Evolutionary conservation across 768 basidiomycete genomes (phyloP).

Genomic region (Termitomyces sp.): DNA sequence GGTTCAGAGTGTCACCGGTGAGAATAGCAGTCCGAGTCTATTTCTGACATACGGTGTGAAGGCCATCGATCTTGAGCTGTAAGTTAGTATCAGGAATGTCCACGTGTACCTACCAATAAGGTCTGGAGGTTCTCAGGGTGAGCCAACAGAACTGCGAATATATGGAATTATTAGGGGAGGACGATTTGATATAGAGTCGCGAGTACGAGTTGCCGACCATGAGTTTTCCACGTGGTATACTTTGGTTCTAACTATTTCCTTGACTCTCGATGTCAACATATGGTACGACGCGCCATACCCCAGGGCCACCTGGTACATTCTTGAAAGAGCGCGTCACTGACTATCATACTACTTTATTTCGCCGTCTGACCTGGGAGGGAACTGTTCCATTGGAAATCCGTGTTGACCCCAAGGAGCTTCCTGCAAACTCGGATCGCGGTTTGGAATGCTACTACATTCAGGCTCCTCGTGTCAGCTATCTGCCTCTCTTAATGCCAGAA

Average conservation of each 20-base stretch:
- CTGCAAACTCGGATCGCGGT: constrained; percentile 85
- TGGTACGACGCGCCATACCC: constrained; percentile 51
- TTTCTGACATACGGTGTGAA: neutral
- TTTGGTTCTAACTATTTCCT: neutral
- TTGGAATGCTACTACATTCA: constrained; percentile 89
- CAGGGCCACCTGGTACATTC: constrained; percentile 28
- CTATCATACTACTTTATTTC: constrained; percentile 75
- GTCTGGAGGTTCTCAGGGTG: neutral
- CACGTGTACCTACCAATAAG: neutral
- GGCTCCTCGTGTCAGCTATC: constrained; percentile 90
- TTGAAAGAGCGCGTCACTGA: constrained; percentile 41
- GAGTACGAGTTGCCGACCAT: too few relatives aligned
- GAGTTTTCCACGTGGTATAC: constrained; percentile 4
- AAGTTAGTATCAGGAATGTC: neutral
- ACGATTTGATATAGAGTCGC: too few relatives aligned
- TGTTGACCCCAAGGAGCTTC: constrained; percentile 85
- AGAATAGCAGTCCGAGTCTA: neutral
- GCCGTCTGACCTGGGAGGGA: constrained; percentile 88
- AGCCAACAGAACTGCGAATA: neutral
- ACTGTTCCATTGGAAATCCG: constrained; percentile 88
- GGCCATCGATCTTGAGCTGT: neutral
- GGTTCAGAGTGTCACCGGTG: neutral
- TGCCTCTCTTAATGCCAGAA: constrained; percentile 88
- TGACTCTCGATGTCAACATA: constrained; percentile 45
- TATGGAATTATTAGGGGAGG: neutral